Base-by-base conservation (phyloP, 176 grass and related monocot species). In the Rhynchospora breviuscula region DNA sequence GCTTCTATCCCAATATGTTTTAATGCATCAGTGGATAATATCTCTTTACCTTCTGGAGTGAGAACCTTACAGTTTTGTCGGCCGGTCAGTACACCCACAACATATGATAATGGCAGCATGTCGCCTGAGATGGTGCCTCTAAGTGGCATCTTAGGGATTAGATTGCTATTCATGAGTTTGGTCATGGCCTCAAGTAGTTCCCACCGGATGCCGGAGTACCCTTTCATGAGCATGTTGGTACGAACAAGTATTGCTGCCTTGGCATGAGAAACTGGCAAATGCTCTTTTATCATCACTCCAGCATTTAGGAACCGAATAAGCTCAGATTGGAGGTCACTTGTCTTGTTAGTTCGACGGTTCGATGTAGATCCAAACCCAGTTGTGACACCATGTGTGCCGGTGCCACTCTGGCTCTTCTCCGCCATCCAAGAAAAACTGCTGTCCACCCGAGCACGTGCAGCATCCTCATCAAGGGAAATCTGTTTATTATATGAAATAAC, bases 281-380 rank as follows among this genome's bases (percentile, higher is more conserved):
- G 79, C 33, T 94, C 92, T 47, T 91, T 87, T 54, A 89, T 89
- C 46, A 94, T 91, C 26, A 89, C 87, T 40, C 89, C 92, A 2
- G 89, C 92, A 40, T 94, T 94, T 46, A 94, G 92, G 85, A 89
- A 87, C 84, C 94, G 93, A 83, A 97, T 92, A 70, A 97, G 91
- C 85, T 97, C 94, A 44, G 85, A 87, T 72, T 97, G 94, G 49
- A 97, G 91, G 29, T 91, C 90, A 13, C 79, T 80, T 14, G 90
- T 91, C 73, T 96, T 85, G 87, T 90, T 96, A 85, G 93, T 96
- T 1, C 90, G 21, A 5, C 90, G 70, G 80, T 96, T 89, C 10
- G 91, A 96, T 13, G 93, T 93, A 85, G 93, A 89, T 17, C 93
- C 93, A 53, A 96, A 96, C 18, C 93, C 93, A 10, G 93, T 96